These are phyloP conservation scores for Diutina mesorugosa DNA, from an alignment of 1,139 yeast genomes.

Conservation along the genomic window DNA sequence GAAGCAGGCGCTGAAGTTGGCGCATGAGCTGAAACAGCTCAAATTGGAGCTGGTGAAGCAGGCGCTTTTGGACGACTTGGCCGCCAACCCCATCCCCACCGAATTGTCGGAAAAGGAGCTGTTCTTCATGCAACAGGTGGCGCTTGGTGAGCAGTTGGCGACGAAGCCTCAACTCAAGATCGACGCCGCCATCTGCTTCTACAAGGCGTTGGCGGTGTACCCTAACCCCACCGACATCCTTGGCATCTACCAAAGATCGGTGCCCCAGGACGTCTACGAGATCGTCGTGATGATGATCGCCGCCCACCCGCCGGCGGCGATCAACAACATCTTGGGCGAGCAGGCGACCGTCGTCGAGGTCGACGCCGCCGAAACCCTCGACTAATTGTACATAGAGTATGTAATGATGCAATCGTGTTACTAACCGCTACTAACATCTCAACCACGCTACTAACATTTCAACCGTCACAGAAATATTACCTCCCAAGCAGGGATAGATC, in stretches of 20 bases:
- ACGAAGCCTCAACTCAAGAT: conserved; percentile 45
- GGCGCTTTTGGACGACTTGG: conserved; percentile 52
- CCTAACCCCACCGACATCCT: conserved; percentile 91
- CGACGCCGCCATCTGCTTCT: conserved; percentile 80
- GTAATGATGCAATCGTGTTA: neutral
- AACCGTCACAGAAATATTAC: no score
- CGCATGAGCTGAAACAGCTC: conserved; percentile 46
- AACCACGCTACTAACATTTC: no score
- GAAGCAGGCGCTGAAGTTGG: conserved; percentile 42
- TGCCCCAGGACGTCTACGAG: conserved; percentile 74
- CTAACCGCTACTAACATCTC: no score
- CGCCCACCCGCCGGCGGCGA: conserved; percentile 73
- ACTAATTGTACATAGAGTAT: conserved; percentile 1
- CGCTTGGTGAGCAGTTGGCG: conserved; percentile 67
- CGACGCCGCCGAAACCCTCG: conserved; percentile 4
- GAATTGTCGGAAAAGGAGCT: conserved; percentile 58
- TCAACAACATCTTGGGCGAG: conserved; percentile 38
- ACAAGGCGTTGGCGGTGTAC: conserved; percentile 88
- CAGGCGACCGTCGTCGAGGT: conserved; percentile 7
- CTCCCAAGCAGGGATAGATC: no score
- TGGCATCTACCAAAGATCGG: conserved; percentile 77
- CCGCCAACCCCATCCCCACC: conserved; percentile 64
- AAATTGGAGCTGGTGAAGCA: conserved; percentile 49
- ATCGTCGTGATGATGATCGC: conserved; percentile 81
- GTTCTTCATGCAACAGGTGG: conserved; percentile 73